Percentiles rank a stretch among this genome's conserved stretches.
phyloP scores from a whole-genome alignment of 2,329 filamentous ascomycete genomes.

The Cladosporium sphaerospermum region DNA sequence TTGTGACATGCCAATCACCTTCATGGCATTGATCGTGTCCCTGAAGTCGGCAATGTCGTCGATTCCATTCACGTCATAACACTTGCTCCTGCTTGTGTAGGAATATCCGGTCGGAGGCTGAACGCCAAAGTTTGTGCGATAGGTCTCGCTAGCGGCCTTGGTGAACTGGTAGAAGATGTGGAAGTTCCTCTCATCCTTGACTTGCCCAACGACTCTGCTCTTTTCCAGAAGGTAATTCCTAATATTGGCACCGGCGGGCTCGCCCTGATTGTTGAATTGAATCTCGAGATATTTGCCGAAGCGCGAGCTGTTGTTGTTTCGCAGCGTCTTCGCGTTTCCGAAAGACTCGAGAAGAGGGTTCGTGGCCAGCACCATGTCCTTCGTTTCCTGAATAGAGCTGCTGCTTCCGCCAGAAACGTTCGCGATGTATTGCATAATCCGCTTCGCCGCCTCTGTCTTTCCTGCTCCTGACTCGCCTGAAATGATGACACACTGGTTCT shows the following conservation, averaged over 20 bases:
- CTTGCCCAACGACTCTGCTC: conserved; percentile 89
- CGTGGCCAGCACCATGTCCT: conserved; percentile 98
- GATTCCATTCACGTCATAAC: conserved; percentile 87
- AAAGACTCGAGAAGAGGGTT: conserved; percentile 97
- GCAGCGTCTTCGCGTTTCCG: conserved; percentile 93
- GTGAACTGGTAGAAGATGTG: conserved; percentile 99
- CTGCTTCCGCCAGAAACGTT: conserved; percentile 83
- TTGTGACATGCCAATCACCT: conserved; percentile 80
- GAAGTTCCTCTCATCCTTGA: conserved; percentile 92
- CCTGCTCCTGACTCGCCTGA: conserved; percentile 96
- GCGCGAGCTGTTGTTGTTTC: conserved; percentile 97
- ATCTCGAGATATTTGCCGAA: conserved; percentile 98
- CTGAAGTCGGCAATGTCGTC: conserved; percentile 84
- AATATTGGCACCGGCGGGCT: conserved; percentile 93
- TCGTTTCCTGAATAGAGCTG: conserved; percentile 89
- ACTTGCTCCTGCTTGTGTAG: conserved; percentile 92
- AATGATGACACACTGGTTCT: conserved; percentile 99
- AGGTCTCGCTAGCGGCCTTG: conserved; percentile 82
- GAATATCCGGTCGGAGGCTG: conserved; percentile 88
- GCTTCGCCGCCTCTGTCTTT: conserved; percentile 97
- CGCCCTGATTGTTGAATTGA: conserved; percentile 85
- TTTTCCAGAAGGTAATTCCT: conserved; percentile 98
- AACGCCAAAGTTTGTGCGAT: conserved; percentile 82
- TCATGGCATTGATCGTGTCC: conserved; percentile 92
- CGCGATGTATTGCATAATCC: conserved; percentile 99